Conservation (phyloP, 1,284 basidiomycete genomes). For the Puccinia triticina region DNA sequence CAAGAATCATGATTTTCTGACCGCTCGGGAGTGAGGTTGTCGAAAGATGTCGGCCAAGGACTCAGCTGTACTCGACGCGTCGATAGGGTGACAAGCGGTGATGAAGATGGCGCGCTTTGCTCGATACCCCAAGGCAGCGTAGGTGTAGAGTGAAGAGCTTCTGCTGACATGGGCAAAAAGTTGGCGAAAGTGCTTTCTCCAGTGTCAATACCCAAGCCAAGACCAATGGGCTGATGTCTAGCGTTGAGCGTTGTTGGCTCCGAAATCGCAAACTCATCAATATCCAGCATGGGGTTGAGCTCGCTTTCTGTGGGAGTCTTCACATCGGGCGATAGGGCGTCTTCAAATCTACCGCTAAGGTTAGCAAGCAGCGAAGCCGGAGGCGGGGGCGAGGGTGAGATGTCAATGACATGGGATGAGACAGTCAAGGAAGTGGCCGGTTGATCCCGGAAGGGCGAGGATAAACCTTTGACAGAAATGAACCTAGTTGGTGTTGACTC, state of each 20-base stretch:
- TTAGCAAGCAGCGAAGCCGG: constrained; percentile 16
- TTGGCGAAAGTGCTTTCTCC: constrained; percentile 40
- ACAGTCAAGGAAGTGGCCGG: constrained; percentile 22
- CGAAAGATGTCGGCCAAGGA: constrained; percentile 14
- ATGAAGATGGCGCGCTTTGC: not conserved
- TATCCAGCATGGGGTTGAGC: not conserved
- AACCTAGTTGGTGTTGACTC: constrained; percentile 31
- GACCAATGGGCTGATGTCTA: constrained; percentile 29
- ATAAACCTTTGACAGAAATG: constrained; percentile 36
- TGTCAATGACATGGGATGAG: constrained; percentile 49
- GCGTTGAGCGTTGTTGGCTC: constrained; percentile 7
- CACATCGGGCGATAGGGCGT: constrained; percentile 34
- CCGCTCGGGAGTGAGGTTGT: constrained; percentile 3
- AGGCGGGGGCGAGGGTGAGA: constrained; percentile 47
- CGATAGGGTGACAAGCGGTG: not conserved
- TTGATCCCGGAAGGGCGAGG: constrained; percentile 46
- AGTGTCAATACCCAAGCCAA: constrained; percentile 47
- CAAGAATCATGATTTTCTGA: not conserved
- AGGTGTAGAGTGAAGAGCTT: not conserved
- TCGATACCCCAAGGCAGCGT: not conserved
- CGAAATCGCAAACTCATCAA: not conserved
- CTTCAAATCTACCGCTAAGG: constrained; percentile 35
- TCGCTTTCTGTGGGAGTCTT: not conserved
- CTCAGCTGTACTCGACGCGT: constrained; percentile 26
- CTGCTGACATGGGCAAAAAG: not conserved